These are phyloP conservation scores for Claviceps sp. DNA, from an alignment of 2,329 filamentous ascomycete genomes.

Conservation along the genomic window DNA sequence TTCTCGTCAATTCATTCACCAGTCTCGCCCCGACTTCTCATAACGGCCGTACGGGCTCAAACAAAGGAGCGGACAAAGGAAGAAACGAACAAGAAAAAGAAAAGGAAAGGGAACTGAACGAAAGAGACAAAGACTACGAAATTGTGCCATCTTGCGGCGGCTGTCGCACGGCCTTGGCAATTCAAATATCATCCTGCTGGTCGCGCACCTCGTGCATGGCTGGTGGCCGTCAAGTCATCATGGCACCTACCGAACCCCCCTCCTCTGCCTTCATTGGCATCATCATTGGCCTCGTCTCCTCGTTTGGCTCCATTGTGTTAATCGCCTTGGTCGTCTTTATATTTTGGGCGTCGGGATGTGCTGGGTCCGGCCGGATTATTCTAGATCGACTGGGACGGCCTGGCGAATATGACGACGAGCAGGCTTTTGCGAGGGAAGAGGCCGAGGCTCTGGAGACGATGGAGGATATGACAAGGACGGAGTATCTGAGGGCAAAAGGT, in stretches of 20 bases:
- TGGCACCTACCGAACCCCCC: slow-evolving; percentile 18
- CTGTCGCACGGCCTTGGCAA: not conserved
- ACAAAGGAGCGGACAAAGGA: no score
- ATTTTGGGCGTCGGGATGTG: slow-evolving; percentile 61
- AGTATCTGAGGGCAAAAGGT: slow-evolving; percentile 95
- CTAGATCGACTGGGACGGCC: slow-evolving; percentile 86
- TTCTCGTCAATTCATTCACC: not conserved
- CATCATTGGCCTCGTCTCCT: slow-evolving; percentile 86
- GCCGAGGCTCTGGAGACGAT: slow-evolving; percentile 88
- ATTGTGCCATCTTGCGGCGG: not conserved
- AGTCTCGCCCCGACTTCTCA: no score
- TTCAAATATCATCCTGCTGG: not conserved
- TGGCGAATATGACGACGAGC: slow-evolving; percentile 95
- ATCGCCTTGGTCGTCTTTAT: slow-evolving; percentile 83
- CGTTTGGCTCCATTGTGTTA: slow-evolving; percentile 79
- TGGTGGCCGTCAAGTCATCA: slow-evolving; percentile 7
- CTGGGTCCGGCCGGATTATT: slow-evolving; percentile 74
- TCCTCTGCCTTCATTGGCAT: slow-evolving; percentile 55
- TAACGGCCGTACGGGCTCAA: no score
- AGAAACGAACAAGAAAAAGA: no score
- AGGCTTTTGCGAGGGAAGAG: slow-evolving; percentile 86
- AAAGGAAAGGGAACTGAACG: no score
- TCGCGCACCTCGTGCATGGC: slow-evolving; percentile 1
- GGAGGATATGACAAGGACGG: slow-evolving; percentile 81
- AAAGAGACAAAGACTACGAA: no score